A percentile compares a stretch with the other conserved stretches of the same genome.
Evolutionary conservation across 169 alveolate species (phyloP).

Genomic region (Plasmodium reichenowi): DNA sequence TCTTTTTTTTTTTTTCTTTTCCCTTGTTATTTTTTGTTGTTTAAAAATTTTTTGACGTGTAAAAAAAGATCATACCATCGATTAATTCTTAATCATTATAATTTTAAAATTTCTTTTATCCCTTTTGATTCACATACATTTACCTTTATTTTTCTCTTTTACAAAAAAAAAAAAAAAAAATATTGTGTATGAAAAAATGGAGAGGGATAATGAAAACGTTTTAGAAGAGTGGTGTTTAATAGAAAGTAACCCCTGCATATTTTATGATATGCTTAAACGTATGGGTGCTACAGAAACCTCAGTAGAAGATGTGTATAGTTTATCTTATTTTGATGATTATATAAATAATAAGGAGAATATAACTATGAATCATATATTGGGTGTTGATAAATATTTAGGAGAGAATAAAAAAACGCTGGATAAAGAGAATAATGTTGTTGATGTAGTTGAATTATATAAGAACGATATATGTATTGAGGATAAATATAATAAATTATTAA

Average conservation of each 20-base stretch:
- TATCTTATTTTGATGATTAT: constrained; percentile 65
- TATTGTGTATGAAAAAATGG: constrained; percentile 6
- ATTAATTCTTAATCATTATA: too few species aligned
- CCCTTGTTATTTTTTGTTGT: too few species aligned
- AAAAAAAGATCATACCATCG: too few species aligned
- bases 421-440: neutral
- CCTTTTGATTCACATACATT: neutral
- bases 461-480: constrained; percentile 76
- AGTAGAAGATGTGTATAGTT: constrained; percentile 90
- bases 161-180: neutral
- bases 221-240: constrained; percentile 91
- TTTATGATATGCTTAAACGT: constrained; percentile 89
- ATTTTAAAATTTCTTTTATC: too few species aligned
- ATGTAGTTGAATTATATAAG: neutral
- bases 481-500: constrained; percentile 76
- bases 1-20: too few species aligned
- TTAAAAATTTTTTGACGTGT: too few species aligned
- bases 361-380: constrained; percentile 13
- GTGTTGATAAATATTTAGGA: constrained; percentile 9
- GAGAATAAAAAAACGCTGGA: constrained; percentile 16
- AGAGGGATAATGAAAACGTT: constrained; percentile 14
- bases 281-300: constrained; percentile 92
- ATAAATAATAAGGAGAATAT: constrained; percentile 42
- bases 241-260: constrained; percentile 94
- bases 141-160: neutral